Base-by-base conservation (phyloP, 2,329 filamentous ascomycete genomes). In the Beauveria scarabaeidicola region DNA sequence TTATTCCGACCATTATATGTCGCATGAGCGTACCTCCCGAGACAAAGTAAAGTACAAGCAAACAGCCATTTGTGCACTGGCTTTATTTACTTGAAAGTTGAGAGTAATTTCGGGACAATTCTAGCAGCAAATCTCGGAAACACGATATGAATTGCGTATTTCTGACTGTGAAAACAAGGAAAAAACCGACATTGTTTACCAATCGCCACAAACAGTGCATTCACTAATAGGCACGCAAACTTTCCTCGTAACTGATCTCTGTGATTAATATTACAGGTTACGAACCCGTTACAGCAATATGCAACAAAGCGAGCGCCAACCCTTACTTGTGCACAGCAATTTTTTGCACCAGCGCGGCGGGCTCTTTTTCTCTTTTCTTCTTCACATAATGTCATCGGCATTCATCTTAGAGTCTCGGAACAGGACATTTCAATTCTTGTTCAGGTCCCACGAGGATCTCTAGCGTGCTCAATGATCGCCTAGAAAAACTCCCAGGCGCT, bases 401-500 rank as follows among this genome's bases (percentile, higher is more conserved):
- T 89, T 87, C 85, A 89, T 90, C 89, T 93, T 97, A 97, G 94
- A 99, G 94, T 99, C 94, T 95, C 93, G 92, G 89, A 89, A 86
- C 85, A 89, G 85, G 89, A 85, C 75, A 72, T 72, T 68, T 92
- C 90, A 90, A 83, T 97, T 84, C 89, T 91, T 91, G 86, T 89
- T 90, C 89, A 95, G 90, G 84, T 87, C 83, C 86, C 81, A 75
- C 74, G 80, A 77, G 83, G 87, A 80, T 82, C 89, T 92, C 88
- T 79, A 79, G 90, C 92, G 93, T 90, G 94, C 94, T 99, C 91
- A 84, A 92, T 87, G 90, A 91, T 89, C 81, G 89, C 89, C 93
- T 88, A 90, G 95, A 90, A 89, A 73, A 79, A 84, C 79, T 38
- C 44, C 75, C 78, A 69, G 78, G 81, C 86, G 83, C 85, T 88